phyloP scores from a whole-genome alignment of 257 asterid genomes.

The Plantago ovata region DNA sequence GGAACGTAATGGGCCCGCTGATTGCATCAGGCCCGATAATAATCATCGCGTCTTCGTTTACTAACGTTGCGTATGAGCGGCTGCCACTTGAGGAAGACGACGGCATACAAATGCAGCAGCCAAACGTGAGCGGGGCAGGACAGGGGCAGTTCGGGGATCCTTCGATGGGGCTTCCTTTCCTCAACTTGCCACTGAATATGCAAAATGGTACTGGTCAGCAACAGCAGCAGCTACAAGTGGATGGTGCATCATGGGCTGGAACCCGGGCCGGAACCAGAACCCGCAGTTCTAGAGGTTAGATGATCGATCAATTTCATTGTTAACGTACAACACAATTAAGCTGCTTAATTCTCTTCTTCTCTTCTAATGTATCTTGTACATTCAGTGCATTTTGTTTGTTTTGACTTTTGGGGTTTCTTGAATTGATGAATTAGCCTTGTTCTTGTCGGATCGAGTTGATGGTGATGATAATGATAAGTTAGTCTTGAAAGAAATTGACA shows the following conservation, averaged over 20 bases:
- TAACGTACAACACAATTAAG: slow-evolving; percentile 11
- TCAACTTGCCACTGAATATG: slow-evolving; percentile 53
- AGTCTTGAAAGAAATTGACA: background rate
- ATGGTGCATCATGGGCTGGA: slow-evolving; percentile 36
- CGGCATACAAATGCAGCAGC: slow-evolving; percentile 32
- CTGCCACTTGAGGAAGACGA: slow-evolving; percentile 50
- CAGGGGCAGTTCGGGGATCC: slow-evolving; percentile 35
- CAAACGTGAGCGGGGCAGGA: slow-evolving; percentile 10
- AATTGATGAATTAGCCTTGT: slow-evolving; percentile 1
- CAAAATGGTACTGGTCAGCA: slow-evolving; percentile 26
- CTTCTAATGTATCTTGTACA: slow-evolving; percentile 16
- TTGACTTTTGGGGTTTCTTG: slow-evolving; percentile 14
- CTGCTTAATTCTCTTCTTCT: background rate
- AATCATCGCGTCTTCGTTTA: slow-evolving; percentile 49
- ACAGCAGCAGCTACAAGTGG: slow-evolving; percentile 29
- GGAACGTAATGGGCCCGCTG: slow-evolving; percentile 56
- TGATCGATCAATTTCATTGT: background rate
- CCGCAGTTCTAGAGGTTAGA: slow-evolving; percentile 23
- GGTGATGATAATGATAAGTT: too few relatives aligned
- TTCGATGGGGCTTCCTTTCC: slow-evolving; percentile 47
- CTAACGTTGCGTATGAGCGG: slow-evolving; percentile 60
- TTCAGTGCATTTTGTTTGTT: slow-evolving; percentile 9
- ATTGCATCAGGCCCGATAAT: slow-evolving; percentile 53
- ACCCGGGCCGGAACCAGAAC: slow-evolving; percentile 32
- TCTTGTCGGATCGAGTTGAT: background rate